Percentiles rank a stretch among this genome's conserved stretches.
phyloP scores from a whole-genome alignment of 495 filamentous ascomycete genomes.

The Aspergillus sclerotiicarbonarius region DNA sequence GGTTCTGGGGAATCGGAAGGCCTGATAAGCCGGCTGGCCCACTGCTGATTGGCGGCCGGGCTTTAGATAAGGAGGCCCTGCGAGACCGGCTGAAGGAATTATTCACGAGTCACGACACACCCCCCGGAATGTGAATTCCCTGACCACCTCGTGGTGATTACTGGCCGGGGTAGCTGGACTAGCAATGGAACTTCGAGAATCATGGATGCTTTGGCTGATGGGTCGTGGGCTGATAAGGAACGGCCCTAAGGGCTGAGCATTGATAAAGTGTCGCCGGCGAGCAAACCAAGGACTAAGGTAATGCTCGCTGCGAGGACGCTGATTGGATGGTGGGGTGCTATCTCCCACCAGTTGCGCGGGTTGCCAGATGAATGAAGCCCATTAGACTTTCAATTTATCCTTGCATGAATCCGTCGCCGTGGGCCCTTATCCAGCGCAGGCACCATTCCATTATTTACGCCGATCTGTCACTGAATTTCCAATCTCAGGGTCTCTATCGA shows the following conservation, averaged over 20 bases:
- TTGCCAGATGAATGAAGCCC: conserved; percentile 6
- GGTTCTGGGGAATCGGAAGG: not conserved
- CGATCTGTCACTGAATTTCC: conserved; percentile 24
- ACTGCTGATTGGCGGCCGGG: not conserved
- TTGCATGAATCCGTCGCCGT: not conserved
- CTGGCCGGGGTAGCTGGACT: not conserved
- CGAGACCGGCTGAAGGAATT: not conserved
- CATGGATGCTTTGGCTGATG: not conserved
- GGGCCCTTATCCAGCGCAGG: conserved; percentile 13
- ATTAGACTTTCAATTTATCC: not conserved
- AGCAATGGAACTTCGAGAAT: not conserved
- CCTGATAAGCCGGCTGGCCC: not conserved
- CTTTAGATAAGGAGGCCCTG: not conserved
- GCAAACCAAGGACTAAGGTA: not conserved
- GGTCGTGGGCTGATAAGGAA: not conserved
- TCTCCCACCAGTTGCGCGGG: no score
- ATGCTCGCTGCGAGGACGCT: not conserved
- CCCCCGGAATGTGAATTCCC: not conserved
- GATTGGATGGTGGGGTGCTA: conserved; percentile 5
- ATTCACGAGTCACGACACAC: not conserved
- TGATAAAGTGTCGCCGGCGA: not conserved
- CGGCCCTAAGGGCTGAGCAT: not conserved
- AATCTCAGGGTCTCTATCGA: conserved; percentile 20
- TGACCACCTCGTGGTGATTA: not conserved
- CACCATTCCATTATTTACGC: conserved; percentile 29